Conservation (phyloP, 768 basidiomycete species). For the Trametes sanguinea region DNA sequence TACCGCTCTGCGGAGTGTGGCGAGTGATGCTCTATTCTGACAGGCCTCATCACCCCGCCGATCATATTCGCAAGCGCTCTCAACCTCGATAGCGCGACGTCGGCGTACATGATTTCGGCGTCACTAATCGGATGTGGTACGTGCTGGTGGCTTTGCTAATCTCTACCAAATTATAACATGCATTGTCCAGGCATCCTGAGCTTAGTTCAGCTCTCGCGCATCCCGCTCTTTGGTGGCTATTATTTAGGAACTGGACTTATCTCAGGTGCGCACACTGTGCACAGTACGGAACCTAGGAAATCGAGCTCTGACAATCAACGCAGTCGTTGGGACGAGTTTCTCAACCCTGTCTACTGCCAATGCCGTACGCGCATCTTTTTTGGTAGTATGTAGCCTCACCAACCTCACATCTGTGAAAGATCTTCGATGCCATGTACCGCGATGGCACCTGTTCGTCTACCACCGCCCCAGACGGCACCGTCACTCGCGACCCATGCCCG, state of each 20-base stretch:
- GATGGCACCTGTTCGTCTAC: slow-evolving; percentile 75
- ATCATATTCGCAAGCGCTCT: slow-evolving; percentile 74
- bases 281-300: no score
- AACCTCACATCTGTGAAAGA: slow-evolving; percentile 40
- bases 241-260: slow-evolving; percentile 80
- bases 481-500: slow-evolving; percentile 63
- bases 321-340: slow-evolving; percentile 82
- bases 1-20: no score
- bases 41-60: slow-evolving; percentile 77
- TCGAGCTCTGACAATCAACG: no score
- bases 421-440: slow-evolving; percentile 75
- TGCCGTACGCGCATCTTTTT: slow-evolving; percentile 45
- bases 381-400: not conserved
- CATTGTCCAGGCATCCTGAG: slow-evolving; percentile 62
- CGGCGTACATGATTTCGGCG: slow-evolving; percentile 80
- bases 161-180: not conserved
- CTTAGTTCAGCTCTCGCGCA: slow-evolving; percentile 75
- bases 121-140: slow-evolving; percentile 74
- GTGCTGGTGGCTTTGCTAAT: slow-evolving; percentile 19
- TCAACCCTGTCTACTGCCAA: slow-evolving; percentile 74
- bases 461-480: slow-evolving; percentile 56
- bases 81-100: slow-evolving; percentile 57
- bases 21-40: no score
- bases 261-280: slow-evolving; percentile 23
- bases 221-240: slow-evolving; percentile 61